Base-by-base conservation (phyloP, 495 filamentous ascomycete species). In the Penicillium soppii region DNA sequence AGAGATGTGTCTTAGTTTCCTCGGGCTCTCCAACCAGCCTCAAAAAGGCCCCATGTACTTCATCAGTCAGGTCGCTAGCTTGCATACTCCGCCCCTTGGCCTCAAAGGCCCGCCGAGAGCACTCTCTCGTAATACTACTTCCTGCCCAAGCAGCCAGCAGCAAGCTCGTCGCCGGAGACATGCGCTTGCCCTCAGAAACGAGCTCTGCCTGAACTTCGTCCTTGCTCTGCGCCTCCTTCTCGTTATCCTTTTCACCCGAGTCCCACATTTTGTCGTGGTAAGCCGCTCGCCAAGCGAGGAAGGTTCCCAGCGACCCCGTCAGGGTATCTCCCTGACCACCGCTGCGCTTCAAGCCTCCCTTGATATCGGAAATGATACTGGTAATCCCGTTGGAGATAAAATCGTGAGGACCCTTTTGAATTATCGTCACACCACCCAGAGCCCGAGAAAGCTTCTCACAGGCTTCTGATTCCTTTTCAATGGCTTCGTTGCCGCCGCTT, bases 311-410 rank as follows among this genome's bases (percentile, higher is more conserved):
- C 41, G 83, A 84, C 7, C 94, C 94, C 3, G 94, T 98, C 57
- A 98, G 72, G 8, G 94, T 98, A 73, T 98, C 94, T 8, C 94
- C 94, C 67, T 98, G 94, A 3, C 94, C 94, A 33, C 94, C 95
- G 46, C 87, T 92, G 48, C 94, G 77, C 81, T 98, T 98, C 60
- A 83, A 62, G 3, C 94, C 92, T 6, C 94, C 94, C 57, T 80
- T 67, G 19, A 87, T 62, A 59, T 95, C 90, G 35, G 84, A 85
- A 19, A 87, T 75, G 26, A 89, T 65, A 39, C 89, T 94, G 12
- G 75, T 77, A 40, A 80, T 77, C 15, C 94, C 94, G 63, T 96
- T 91, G 6, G 84, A 88, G 53, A 98, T 89, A 51, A 87, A 82
- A 66, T 98, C 94, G 43, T 82, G 82, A n/a, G 67, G 62, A 25